A percentile compares a stretch with the other conserved stretches of the same genome.
These are phyloP conservation scores for Arctostaphylos glauca DNA, from an alignment of 148 eudicot genomes.

Conservation along the genomic window DNA sequence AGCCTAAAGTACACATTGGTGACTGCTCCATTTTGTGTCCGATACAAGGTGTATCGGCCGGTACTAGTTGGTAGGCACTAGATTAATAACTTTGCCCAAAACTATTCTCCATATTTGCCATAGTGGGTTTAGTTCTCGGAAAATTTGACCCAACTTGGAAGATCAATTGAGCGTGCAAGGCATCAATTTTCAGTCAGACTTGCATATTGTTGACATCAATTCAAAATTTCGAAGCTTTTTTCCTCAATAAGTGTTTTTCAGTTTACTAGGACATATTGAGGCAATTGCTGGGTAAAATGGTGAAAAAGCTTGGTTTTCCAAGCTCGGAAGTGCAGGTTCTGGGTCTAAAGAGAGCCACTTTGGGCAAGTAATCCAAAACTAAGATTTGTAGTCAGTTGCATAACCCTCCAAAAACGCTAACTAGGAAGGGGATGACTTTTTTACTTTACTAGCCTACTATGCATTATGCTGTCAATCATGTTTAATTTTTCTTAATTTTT, in stretches of 20 bases:
- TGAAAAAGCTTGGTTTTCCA: not conserved
- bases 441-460: not conserved
- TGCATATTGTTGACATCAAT: too few species aligned
- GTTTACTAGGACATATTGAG: not conserved
- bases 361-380: not conserved
- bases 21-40: too few species aligned
- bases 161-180: too few species aligned
- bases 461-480: not conserved
- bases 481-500: not conserved
- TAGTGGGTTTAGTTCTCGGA: too few species aligned
- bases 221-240: not conserved
- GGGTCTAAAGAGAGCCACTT: not conserved
- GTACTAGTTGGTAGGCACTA: too few species aligned
- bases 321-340: not conserved
- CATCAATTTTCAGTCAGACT: too few species aligned
- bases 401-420: not conserved
- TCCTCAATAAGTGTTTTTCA: not conserved
- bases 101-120: too few species aligned
- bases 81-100: too few species aligned
- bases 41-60: too few species aligned
- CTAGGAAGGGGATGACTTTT: not conserved
- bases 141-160: too few species aligned
- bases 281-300: not conserved
- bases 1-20: too few species aligned
- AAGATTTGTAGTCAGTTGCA: not conserved